Evolutionary conservation across 805 yeast species (phyloP).

Genomic region (Metschnikowia sp.): DNA sequence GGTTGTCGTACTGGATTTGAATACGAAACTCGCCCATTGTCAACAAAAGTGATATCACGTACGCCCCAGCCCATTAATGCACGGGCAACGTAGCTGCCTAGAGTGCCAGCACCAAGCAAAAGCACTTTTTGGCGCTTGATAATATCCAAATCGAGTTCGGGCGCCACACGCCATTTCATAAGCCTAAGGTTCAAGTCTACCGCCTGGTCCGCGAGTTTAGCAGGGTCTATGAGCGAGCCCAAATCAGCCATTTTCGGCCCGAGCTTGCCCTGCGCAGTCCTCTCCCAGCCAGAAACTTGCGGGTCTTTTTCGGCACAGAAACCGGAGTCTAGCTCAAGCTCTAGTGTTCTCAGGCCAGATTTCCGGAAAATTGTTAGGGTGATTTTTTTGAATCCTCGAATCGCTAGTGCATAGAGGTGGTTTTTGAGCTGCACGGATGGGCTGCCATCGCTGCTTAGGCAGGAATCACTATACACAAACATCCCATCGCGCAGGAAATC

Average conservation of each 20-base stretch:
- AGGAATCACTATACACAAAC: slow-evolving; percentile 33
- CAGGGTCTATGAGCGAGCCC: slow-evolving; percentile 77
- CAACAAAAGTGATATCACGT: slow-evolving; percentile 79
- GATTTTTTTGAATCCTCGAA: slow-evolving; percentile 19
- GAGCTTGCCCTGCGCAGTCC: slow-evolving; percentile 66
- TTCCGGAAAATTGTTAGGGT: slow-evolving; percentile 25
- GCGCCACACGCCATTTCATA: slow-evolving; percentile 96
- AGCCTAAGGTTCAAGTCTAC: slow-evolving; percentile 85
- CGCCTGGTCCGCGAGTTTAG: slow-evolving; percentile 82
- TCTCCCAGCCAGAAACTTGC: slow-evolving; percentile 84
- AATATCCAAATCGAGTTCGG: slow-evolving; percentile 66
- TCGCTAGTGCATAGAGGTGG: slow-evolving; percentile 47
- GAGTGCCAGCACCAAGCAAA: slow-evolving; percentile 92
- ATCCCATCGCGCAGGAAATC: background rate
- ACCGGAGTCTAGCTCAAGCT: slow-evolving; percentile 15
- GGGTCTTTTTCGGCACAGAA: slow-evolving; percentile 22
- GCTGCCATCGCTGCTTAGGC: slow-evolving; percentile 20
- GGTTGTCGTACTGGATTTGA: slow-evolving; percentile 97
- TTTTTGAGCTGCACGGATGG: slow-evolving; percentile 61
- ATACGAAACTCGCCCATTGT: slow-evolving; percentile 82
- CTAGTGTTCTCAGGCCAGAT: slow-evolving; percentile 15
- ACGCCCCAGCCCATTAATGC: slow-evolving; percentile 95
- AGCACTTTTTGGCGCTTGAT: slow-evolving; percentile 62
- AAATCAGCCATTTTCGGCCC: slow-evolving; percentile 83
- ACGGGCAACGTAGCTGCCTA: slow-evolving; percentile 89